Evolutionary conservation across 805 yeast species (phyloP), one percentile per base, ranked within the genome.

Genomic region (Myxozyma melibiosi): DNA sequence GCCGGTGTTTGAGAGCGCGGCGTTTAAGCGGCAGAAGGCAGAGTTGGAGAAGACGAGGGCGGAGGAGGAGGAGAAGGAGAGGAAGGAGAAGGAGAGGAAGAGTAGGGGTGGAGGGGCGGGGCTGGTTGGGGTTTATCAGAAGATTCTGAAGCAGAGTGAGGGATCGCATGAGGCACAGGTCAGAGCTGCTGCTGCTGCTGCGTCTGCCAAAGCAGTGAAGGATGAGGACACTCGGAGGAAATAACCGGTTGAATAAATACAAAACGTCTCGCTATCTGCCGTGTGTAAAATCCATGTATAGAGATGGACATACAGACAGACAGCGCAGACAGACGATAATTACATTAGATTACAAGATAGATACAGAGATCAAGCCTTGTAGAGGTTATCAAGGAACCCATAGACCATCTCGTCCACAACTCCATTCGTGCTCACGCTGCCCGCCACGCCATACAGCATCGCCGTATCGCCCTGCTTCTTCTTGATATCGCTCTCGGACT

Each of bases 381-480:
- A 92, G 42, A 94, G 69, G 6, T 88, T 78, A 69, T 94, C 96
- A 27, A 94, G 73, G 69, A 92, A 92, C 0, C 87, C 91, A 13
- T 80, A 86, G 39, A 92, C 86, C 9, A 92, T 72, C 54, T 80
- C 78, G 57, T 87, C 96, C 9, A 90, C 97, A 13, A 94, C 84
- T 2, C 96, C 94, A 0, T 84, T 80, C 0, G 97, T 90, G 55
- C 81, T 76, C 22, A 94, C 82, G 67, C 94, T 88, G 6, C 97
- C 97, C 1, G 98, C 98, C 45, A 92, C 95, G 64, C 99, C 99
- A 68, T 92, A 92, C 43, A 92, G 69, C 2, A 94, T 96, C 14
- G 96, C 94, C 1, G 96, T 89, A 20, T 82, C 80, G 8, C 76
- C 76, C 37, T 47, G 43, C 30, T 49, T 41, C 41, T 43, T 49